These are phyloP conservation scores for Rickenella mellea DNA, from an alignment of 768 basidiomycete genomes.

Conservation along the genomic window DNA sequence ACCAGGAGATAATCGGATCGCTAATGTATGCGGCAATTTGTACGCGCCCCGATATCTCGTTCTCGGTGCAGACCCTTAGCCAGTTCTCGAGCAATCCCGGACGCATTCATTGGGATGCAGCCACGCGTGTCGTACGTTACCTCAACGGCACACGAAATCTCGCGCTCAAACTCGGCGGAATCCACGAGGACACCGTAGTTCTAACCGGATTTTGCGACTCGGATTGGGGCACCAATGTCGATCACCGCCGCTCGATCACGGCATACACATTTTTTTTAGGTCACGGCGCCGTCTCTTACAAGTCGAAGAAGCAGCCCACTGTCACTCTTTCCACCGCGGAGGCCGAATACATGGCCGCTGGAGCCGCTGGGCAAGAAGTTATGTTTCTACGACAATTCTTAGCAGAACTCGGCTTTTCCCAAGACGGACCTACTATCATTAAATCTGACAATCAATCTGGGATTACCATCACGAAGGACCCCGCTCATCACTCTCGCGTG, in stretches of 20 bases:
- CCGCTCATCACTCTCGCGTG: constrained; percentile 18
- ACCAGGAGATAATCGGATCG: constrained; percentile 14
- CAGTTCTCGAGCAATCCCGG: constrained; percentile 9
- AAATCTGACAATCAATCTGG: constrained; percentile 26
- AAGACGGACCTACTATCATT: constrained; percentile 15
- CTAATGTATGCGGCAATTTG: constrained; percentile 19
- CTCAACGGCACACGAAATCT: constrained; percentile 3
- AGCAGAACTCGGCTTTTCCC: constrained; percentile 11
- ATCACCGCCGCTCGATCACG: constrained; percentile 20
- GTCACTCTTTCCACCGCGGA: constrained; percentile 32
- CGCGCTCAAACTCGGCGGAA: constrained; percentile 4
- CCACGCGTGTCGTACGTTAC: constrained; percentile 10
- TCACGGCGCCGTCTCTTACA: constrained; percentile 27
- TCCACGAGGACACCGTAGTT: constrained; percentile 5
- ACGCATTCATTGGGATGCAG: constrained; percentile 7
- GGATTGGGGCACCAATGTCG: constrained; percentile 19
- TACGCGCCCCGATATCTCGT: constrained; percentile 23
- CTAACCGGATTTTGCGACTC: constrained; percentile 19
- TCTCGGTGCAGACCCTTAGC: constrained; percentile 16
- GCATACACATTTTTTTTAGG: constrained; percentile 28
- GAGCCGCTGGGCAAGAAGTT: constrained; percentile 20
- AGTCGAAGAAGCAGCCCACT: constrained; percentile 24
- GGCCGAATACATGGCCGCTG: constrained; percentile 28
- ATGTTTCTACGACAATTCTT: constrained; percentile 22
- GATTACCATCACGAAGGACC: constrained; percentile 17